Evolutionary conservation across 139 green algal species (phyloP), one percentile per base, ranked within the genome.

Genomic region (Mesostigma viride): DNA sequence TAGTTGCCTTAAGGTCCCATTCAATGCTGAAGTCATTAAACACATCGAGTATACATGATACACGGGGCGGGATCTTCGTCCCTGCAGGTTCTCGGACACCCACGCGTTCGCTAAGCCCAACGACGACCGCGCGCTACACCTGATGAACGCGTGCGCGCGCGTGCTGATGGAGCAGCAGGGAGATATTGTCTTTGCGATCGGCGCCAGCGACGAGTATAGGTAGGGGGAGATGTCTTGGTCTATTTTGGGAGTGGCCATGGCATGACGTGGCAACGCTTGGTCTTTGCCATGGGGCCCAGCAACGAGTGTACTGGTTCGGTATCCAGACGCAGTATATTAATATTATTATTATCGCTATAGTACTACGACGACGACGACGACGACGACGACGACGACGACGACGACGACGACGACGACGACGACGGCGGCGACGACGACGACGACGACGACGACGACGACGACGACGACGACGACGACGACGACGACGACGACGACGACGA

Each of bases 201-300:
- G 73, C 30, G 73, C 71, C 1, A 78, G 70, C 31, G 69, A 78
- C 69, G 73, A 79, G 69, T 79, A 74, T 70, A 79, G 72, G 24
- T 84, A n/a, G n/a, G n/a, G n/a, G n/a, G n/a, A n/a, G n/a, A n/a
- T n/a, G n/a, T n/a, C n/a, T n/a, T n/a, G n/a, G n/a, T n/a, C n/a
- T n/a, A n/a, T n/a, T n/a, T n/a, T n/a, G n/a, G n/a, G n/a, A n/a
- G n/a, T n/a, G n/a, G n/a, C n/a, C n/a, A n/a, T n/a, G n/a, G n/a
- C n/a, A n/a, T n/a, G n/a, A n/a, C n/a, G n/a, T n/a, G n/a, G n/a
- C n/a, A n/a, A n/a, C n/a, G n/a, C n/a, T n/a, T n/a, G n/a, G n/a
- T n/a, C n/a, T n/a, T n/a, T n/a, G n/a, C n/a, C n/a, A n/a, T n/a
- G n/a, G n/a, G n/a, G n/a, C n/a, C n/a, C n/a, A n/a, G n/a, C n/a